Evolutionary conservation across 73 alveolate genomes (phyloP).

Genomic region (Blepharisma japonicum): DNA sequence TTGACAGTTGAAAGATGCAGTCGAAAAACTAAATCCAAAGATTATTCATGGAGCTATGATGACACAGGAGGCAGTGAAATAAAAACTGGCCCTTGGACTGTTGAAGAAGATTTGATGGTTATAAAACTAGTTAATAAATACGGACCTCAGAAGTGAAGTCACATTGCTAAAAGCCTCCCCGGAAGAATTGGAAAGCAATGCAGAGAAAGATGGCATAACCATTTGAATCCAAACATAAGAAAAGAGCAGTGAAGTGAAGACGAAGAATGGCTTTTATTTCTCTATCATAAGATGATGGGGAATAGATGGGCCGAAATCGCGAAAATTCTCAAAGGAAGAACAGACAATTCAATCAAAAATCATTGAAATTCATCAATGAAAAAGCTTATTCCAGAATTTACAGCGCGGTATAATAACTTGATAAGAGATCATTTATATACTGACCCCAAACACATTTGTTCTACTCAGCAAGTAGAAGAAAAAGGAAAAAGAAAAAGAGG

Average conservation of each 20-base stretch:
- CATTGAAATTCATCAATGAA: slow-evolving; percentile 55
- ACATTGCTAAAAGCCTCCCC: slow-evolving; percentile 37
- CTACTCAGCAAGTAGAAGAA: too few species aligned
- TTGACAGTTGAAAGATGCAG: too few species aligned
- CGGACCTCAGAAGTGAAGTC: slow-evolving; percentile 54
- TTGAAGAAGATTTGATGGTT: slow-evolving; percentile 50
- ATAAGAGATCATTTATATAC: too few species aligned
- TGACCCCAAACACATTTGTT: too few species aligned
- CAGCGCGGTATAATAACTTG: too few species aligned
- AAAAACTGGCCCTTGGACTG: slow-evolving; percentile 61
- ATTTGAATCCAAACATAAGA: slow-evolving; percentile 42
- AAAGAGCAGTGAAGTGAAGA: slow-evolving; percentile 45
- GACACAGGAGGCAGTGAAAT: too few species aligned
- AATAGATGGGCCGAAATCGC: slow-evolving; percentile 48
- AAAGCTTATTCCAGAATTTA: slow-evolving; percentile 33
- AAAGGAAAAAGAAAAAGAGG: too few species aligned
- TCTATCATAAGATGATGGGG: slow-evolving; percentile 45
- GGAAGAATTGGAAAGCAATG: slow-evolving; percentile 59
- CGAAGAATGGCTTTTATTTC: slow-evolving; percentile 57
- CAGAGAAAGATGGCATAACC: slow-evolving; percentile 58
- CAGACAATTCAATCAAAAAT: slow-evolving; percentile 47
- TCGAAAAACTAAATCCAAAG: too few species aligned
- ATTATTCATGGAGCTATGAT: too few species aligned
- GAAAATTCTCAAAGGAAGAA: slow-evolving; percentile 50
- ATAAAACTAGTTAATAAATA: slow-evolving; percentile 48